Percentiles rank a stretch among this genome's conserved stretches.
Evolutionary conservation across 2,329 filamentous ascomycete species (phyloP).

Genomic region (Fusarium tricinctum): DNA sequence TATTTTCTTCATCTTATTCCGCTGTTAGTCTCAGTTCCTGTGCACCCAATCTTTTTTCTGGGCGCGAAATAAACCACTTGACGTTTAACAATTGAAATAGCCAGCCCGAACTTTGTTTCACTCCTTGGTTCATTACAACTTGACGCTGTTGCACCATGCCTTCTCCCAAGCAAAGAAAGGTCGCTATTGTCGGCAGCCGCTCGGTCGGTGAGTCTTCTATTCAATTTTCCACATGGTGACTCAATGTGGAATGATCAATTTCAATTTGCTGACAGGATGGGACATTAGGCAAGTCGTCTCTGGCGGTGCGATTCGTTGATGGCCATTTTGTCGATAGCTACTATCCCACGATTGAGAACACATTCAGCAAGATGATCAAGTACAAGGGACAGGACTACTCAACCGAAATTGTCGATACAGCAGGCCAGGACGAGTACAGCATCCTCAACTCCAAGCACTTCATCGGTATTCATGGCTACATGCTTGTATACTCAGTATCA

Average conservation of each 20-base stretch:
- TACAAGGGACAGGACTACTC: conserved; percentile 93
- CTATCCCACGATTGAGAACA: conserved; percentile 99
- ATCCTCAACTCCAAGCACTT: conserved; percentile 99
- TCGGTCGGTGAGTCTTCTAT: conserved; percentile 73
- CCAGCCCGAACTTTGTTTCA: conserved; percentile 28
- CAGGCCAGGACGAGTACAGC: conserved; percentile 98
- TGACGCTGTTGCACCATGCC: conserved; percentile 43
- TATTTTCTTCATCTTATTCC: conserved; percentile 4
- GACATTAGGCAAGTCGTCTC: conserved; percentile 88
- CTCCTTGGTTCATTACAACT: conserved; percentile 27
- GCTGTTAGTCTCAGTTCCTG: conserved; percentile 30
- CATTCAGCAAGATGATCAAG: conserved; percentile 95
- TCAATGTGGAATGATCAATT: not conserved
- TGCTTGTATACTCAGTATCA: conserved; percentile 98
- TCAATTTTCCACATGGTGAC: not conserved
- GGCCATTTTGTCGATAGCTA: conserved; percentile 99
- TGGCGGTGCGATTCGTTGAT: conserved; percentile 97
- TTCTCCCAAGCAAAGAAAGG: conserved; percentile 88
- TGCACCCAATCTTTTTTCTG: conserved; percentile 9
- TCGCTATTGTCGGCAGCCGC: conserved; percentile 94
- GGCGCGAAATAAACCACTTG: conserved; percentile 1
- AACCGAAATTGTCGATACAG: conserved; percentile 98
- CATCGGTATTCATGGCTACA: conserved; percentile 98
- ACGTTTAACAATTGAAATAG: conserved; percentile 24
- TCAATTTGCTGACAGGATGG: conserved; percentile 21